Percentiles rank a stretch among this genome's conserved stretches.
Evolutionary conservation across 331 rosid genomes (phyloP).

Genomic region (Prunus yedoensis): DNA sequence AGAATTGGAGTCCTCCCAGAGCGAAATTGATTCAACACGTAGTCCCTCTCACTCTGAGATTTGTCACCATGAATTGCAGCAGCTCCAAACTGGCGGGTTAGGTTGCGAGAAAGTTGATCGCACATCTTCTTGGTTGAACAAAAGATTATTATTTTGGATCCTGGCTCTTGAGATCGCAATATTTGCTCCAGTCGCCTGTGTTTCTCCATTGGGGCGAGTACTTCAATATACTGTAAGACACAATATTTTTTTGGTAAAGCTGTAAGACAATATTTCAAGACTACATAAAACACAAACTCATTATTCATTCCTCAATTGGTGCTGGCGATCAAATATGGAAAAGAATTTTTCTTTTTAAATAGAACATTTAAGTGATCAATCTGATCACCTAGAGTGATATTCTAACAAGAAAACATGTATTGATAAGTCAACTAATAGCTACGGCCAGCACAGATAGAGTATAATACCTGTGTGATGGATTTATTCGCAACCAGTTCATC

Average conservation of each 20-base stretch:
- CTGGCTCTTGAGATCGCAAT: constrained; percentile 89
- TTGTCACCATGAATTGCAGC: constrained; percentile 99
- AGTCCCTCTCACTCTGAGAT: constrained; percentile 96
- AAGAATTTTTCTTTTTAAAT: neutral
- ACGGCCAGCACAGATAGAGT: constrained; percentile 9
- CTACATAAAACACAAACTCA: neutral
- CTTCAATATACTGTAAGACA: constrained; percentile 74
- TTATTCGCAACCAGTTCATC: constrained; percentile 98
- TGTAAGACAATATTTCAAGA: constrained; percentile 19
- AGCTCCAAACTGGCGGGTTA: constrained; percentile 91
- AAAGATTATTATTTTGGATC: constrained; percentile 85
- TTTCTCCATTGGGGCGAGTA: constrained; percentile 72
- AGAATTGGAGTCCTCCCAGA: constrained; percentile 91
- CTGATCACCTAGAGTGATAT: neutral
- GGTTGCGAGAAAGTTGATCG: constrained; percentile 94
- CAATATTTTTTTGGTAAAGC: constrained; percentile 29
- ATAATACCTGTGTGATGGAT: constrained; percentile 84
- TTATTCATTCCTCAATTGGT: neutral
- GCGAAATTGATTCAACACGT: constrained; percentile 80
- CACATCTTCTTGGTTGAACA: constrained; percentile 99
- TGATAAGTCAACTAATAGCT: neutral
- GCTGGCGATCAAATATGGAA: neutral
- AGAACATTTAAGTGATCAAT: neutral
- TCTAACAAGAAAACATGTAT: neutral
- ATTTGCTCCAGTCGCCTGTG: constrained; percentile 82